These are phyloP conservation scores for Pisolithus microcarpus DNA, from an alignment of 768 basidiomycete species.

Conservation along the genomic window DNA sequence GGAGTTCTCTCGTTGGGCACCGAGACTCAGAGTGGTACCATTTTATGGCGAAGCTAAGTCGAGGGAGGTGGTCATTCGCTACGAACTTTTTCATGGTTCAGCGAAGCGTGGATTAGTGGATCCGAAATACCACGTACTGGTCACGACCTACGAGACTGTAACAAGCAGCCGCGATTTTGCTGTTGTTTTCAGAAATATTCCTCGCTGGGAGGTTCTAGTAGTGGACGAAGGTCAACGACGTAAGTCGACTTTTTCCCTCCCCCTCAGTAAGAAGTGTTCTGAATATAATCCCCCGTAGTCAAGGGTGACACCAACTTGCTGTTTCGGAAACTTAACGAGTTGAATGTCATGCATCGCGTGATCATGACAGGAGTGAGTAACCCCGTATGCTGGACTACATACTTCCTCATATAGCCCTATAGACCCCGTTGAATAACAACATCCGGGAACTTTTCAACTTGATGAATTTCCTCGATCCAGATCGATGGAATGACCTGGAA, in stretches of 20 bases:
- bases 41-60: slow-evolving; percentile 78
- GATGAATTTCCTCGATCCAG: slow-evolving; percentile 88
- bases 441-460: slow-evolving; percentile 94
- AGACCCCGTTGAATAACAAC: slow-evolving; percentile 97
- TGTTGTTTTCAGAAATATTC: slow-evolving; percentile 70
- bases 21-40: slow-evolving; percentile 67
- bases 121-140: slow-evolving; percentile 78
- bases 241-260: slow-evolving; percentile 35
- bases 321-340: slow-evolving; percentile 75
- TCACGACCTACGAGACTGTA: slow-evolving; percentile 90
- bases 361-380: slow-evolving; percentile 78
- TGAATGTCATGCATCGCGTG: slow-evolving; percentile 72
- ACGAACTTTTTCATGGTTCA: slow-evolving; percentile 65
- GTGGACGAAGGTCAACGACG: slow-evolving; percentile 90
- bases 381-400: neutral
- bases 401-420: neutral
- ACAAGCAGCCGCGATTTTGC: slow-evolving; percentile 61
- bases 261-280: neutral
- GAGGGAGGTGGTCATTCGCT: slow-evolving; percentile 72
- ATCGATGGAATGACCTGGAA: slow-evolving; percentile 70
- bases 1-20: slow-evolving; percentile 78
- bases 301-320: slow-evolving; percentile 77
- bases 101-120: slow-evolving; percentile 36
- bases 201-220: slow-evolving; percentile 88
- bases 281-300: slow-evolving; percentile 38